Evolutionary conservation across 179 eudicot genomes (phyloP).

Genomic region (Camellia oleifera): DNA sequence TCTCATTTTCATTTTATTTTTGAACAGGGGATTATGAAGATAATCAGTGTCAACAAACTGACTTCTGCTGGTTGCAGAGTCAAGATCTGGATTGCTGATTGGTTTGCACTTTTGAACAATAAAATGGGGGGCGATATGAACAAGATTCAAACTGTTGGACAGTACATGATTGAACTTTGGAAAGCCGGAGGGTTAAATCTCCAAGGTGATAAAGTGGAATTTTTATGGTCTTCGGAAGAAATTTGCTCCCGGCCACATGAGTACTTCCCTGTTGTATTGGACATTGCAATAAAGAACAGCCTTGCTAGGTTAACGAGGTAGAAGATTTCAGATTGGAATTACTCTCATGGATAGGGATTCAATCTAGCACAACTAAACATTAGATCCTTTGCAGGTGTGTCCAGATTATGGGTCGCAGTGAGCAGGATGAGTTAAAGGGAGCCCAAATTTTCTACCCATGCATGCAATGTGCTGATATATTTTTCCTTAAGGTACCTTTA

Average conservation of each 20-base stretch:
- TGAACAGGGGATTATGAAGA: constrained; percentile 82
- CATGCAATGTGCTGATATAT: constrained; percentile 98
- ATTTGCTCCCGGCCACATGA: constrained; percentile 63
- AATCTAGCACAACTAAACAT: background rate
- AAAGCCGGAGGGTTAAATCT: too few species aligned
- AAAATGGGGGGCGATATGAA: constrained; percentile 93
- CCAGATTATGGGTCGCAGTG: constrained; percentile 90
- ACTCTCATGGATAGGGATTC: background rate
- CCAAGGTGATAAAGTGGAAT: constrained; percentile 70
- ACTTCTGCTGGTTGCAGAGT: constrained; percentile 87
- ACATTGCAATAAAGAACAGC: constrained; percentile 77
- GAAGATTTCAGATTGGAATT: constrained; percentile 1
- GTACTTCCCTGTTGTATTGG: constrained; percentile 91
- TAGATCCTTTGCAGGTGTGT: constrained; percentile 48
- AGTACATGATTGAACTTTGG: too few species aligned
- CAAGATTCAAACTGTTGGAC: constrained; percentile 80
- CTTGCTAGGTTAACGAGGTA: constrained; percentile 67
- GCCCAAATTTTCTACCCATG: constrained; percentile 92
- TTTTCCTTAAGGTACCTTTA: constrained; percentile 71
- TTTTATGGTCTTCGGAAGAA: constrained; percentile 83
- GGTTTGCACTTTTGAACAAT: constrained; percentile 90
- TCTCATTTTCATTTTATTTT: background rate
- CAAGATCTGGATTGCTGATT: constrained; percentile 90
- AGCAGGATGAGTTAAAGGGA: constrained; percentile 74
- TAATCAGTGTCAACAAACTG: constrained; percentile 80